Conservation (phyloP, 257 asterid genomes). For the Plantago ovata region DNA sequence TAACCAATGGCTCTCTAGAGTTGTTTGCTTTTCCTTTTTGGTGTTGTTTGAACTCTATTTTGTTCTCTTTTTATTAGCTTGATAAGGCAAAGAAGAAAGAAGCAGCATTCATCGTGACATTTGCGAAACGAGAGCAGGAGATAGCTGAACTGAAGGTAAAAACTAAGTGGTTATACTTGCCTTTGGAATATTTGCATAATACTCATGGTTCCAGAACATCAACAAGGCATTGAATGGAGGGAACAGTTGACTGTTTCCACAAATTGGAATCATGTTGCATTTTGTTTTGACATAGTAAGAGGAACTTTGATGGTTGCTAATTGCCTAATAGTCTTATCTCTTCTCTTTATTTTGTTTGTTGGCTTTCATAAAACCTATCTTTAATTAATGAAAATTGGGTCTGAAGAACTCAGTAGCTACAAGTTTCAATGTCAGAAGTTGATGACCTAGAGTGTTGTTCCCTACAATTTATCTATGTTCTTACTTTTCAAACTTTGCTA, state of each 20-base stretch:
- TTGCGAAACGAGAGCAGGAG: slow-evolving; percentile 98
- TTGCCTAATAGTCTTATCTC: too few species aligned
- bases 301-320: too few species aligned
- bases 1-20: slow-evolving; percentile 3
- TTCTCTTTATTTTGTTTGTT: too few species aligned
- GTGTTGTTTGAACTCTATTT: background rate
- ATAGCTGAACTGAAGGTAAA: slow-evolving; percentile 95
- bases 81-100: slow-evolving; percentile 95
- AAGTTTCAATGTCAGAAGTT: slow-evolving; percentile 1
- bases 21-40: background rate
- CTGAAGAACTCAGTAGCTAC: background rate
- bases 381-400: too few species aligned
- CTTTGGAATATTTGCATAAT: slow-evolving; percentile 3
- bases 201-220: slow-evolving; percentile 2
- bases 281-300: too few species aligned
- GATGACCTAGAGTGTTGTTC: slow-evolving; percentile 1
- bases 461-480: slow-evolving; percentile 14
- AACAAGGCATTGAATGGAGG: background rate
- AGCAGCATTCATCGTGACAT: slow-evolving; percentile 93
- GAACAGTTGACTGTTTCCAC: background rate
- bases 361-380: too few species aligned
- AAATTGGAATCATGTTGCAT: too few species aligned
- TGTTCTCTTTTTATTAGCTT: slow-evolving; percentile 45
- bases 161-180: slow-evolving; percentile 15
- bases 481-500: slow-evolving; percentile 22